Evolutionary conservation across 345 rosid genomes (phyloP).

Genomic region (Xanthoceras sorbifolium): DNA sequence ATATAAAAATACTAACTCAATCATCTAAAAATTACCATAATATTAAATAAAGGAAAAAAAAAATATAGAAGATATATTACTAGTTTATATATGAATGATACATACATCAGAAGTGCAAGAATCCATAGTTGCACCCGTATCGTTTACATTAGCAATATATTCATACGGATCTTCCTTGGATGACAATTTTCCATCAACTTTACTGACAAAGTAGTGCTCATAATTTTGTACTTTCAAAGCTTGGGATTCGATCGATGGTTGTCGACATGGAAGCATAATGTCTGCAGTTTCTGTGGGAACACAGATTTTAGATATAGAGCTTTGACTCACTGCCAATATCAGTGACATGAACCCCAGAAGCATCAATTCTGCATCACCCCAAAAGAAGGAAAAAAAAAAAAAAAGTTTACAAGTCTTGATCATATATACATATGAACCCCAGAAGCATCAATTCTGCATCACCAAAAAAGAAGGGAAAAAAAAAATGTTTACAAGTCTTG

Average conservation of each 20-base stretch:
- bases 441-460: slow-evolving; percentile 30
- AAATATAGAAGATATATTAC: neutral
- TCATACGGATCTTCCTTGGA: neutral
- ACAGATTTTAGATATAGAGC: slow-evolving; percentile 20
- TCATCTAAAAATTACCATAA: too few relatives aligned
- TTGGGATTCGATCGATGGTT: neutral
- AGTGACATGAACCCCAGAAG: slow-evolving; percentile 30
- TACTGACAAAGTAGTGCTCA: neutral
- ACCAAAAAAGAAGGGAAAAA: neutral
- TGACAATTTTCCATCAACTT: neutral
- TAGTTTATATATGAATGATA: neutral
- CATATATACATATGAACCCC: slow-evolving; percentile 13
- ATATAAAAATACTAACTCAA: neutral
- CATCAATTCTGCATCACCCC: slow-evolving; percentile 24
- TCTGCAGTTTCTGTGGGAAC: slow-evolving; percentile 21
- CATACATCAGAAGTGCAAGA: slow-evolving; percentile 22
- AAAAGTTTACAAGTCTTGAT: neutral
- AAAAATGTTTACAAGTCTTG: neutral
- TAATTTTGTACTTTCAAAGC: neutral
- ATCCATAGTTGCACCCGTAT: neutral
- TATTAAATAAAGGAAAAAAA: neutral
- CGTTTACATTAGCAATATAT: neutral
- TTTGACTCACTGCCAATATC: slow-evolving; percentile 21
- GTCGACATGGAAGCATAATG: slow-evolving; percentile 30
- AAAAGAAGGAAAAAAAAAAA: neutral